Conservation (phyloP, 768 basidiomycete genomes). For the Brasilioporus rufonigricans region DNA sequence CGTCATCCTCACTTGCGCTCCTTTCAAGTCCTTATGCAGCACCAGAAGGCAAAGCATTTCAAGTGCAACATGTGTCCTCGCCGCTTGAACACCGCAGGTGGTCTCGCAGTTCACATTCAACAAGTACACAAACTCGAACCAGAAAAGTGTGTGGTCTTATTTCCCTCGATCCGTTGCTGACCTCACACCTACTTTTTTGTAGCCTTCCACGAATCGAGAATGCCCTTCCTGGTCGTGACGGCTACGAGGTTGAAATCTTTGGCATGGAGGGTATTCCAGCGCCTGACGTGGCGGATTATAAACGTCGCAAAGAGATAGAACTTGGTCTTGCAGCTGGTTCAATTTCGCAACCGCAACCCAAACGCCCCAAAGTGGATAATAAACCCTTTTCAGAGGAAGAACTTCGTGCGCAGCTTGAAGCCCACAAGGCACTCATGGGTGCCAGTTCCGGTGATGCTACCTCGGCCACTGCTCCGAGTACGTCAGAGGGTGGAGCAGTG, state of each 20-base stretch:
- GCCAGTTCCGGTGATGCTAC: constrained; percentile 38
- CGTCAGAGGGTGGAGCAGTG: constrained; percentile 47
- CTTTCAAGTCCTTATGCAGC: constrained; percentile 87
- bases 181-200: constrained; percentile 7
- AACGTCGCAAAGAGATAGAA: constrained; percentile 92
- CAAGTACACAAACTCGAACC: constrained; percentile 99
- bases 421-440: constrained; percentile 93
- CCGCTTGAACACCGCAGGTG: constrained; percentile 94
- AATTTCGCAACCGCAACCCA: constrained; percentile 77
- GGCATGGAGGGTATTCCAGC: constrained; percentile 99
- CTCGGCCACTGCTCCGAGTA: constrained; percentile 34
- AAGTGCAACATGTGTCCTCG: constrained; percentile 96
- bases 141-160: constrained; percentile 47
- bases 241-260: constrained; percentile 98
- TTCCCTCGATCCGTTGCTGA: neutral
- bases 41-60: constrained; percentile 99
- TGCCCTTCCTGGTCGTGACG: constrained; percentile 92
- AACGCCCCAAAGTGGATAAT: constrained; percentile 80
- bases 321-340: constrained; percentile 80
- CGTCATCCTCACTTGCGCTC: neutral
- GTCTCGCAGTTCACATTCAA: constrained; percentile 95
- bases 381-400: constrained; percentile 78
- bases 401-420: constrained; percentile 77
- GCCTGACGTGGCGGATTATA: constrained; percentile 94
- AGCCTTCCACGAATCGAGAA: constrained; percentile 92